A percentile compares a stretch with the other conserved stretches of the same genome.
These are phyloP conservation scores for Lactifluus pinguis DNA, from an alignment of 768 basidiomycete species.

Conservation along the genomic window DNA sequence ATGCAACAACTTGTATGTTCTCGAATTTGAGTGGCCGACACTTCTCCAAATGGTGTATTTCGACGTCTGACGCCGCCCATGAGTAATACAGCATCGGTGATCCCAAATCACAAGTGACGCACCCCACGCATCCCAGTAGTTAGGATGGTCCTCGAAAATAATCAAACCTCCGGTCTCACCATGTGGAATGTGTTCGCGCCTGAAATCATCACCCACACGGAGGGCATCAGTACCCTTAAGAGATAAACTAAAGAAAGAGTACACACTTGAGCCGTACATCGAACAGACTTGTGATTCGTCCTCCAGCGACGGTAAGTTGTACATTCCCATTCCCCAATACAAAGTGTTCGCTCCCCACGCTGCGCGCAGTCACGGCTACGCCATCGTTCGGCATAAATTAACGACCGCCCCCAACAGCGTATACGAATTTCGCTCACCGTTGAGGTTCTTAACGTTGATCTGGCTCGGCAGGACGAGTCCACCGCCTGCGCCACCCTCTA, in stretches of 20 bases:
- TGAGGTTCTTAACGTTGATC: neutral
- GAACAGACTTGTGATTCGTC: conserved; percentile 76
- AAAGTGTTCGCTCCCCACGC: conserved; percentile 59
- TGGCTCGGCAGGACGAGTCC: conserved; percentile 23
- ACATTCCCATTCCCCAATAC: conserved; percentile 63
- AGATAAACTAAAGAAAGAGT: neutral
- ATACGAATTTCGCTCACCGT: conserved; percentile 1
- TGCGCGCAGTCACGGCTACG: conserved; percentile 34
- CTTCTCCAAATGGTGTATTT: conserved; percentile 89
- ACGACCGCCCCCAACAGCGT: neutral
- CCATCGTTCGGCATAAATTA: neutral
- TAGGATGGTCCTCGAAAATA: conserved; percentile 81
- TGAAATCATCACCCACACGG: conserved; percentile 26
- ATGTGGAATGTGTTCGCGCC: conserved; percentile 72
- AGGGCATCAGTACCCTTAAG: no score
- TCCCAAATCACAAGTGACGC: neutral
- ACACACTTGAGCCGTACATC: conserved; percentile 63
- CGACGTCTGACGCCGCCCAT: conserved; percentile 47
- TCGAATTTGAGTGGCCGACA: conserved; percentile 63
- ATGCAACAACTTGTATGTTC: conserved; percentile 55
- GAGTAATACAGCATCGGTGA: neutral
- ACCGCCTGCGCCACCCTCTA: conserved; percentile 41
- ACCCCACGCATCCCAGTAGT: conserved; percentile 89
- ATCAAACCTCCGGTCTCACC: conserved; percentile 78
- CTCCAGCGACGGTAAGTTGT: conserved; percentile 68